These are phyloP conservation scores for Gentiana macrophylla DNA, from an alignment of 257 asterid species.

Conservation along the genomic window DNA sequence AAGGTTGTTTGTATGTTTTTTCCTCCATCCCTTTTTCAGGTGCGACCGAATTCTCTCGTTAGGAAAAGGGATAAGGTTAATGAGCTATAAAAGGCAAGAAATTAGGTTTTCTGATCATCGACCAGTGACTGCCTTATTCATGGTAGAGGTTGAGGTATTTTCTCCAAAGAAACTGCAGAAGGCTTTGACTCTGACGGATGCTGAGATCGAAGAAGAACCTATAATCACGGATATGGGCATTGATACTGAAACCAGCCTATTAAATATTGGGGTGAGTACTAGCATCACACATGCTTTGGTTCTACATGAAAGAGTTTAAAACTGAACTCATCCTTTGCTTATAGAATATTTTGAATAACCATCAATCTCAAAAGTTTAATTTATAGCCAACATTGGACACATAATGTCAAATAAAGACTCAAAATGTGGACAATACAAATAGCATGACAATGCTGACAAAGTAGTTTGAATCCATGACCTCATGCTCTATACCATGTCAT, in stretches of 20 bases:
- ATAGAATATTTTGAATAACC: too few species aligned
- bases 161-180: slow-evolving; percentile 71
- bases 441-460: too few species aligned
- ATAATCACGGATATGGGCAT: slow-evolving; percentile 22
- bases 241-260: slow-evolving; percentile 19
- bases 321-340: too few species aligned
- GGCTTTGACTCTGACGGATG: slow-evolving; percentile 83
- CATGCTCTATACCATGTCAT: too few species aligned
- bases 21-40: slow-evolving; percentile 32
- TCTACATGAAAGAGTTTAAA: too few species aligned
- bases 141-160: slow-evolving; percentile 82
- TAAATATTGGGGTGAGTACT: slow-evolving; percentile 29
- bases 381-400: too few species aligned
- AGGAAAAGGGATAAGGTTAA: slow-evolving; percentile 71
- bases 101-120: slow-evolving; percentile 81
- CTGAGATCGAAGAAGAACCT: slow-evolving; percentile 70
- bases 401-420: too few species aligned
- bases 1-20: not conserved
- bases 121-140: slow-evolving; percentile 70
- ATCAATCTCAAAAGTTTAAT: too few species aligned
- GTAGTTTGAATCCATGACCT: too few species aligned
- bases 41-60: slow-evolving; percentile 81
- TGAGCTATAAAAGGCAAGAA: slow-evolving; percentile 63
- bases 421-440: too few species aligned
- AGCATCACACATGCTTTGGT: not conserved